These are phyloP conservation scores for Colletotrichum gloeosporioides DNA, from an alignment of 2,329 filamentous ascomycete species.

Conservation along the genomic window DNA sequence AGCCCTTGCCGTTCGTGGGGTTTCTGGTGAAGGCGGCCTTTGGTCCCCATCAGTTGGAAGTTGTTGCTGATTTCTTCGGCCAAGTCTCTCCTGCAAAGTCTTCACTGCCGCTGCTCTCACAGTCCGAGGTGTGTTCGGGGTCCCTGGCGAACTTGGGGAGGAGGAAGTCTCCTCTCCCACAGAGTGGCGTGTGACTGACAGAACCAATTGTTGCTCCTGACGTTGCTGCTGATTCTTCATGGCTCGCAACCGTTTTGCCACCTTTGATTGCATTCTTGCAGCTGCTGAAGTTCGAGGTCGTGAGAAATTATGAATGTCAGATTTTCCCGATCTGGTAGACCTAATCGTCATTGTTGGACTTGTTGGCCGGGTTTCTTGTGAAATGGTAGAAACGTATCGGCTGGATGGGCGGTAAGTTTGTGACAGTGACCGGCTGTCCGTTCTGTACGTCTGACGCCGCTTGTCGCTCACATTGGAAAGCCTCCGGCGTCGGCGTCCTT, in stretches of 20 bases:
- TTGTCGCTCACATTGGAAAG: not conserved
- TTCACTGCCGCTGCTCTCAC: not conserved
- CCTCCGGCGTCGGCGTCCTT: not conserved
- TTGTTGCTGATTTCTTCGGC: not conserved
- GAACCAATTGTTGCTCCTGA: not conserved
- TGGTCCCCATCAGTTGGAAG: not conserved
- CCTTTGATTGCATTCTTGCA: slow-evolving; percentile 15
- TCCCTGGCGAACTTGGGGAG: not conserved
- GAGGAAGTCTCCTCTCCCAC: not conserved
- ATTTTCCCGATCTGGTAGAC: not conserved
- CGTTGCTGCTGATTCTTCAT: not conserved
- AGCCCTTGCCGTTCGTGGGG: not conserved
- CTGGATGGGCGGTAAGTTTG: not conserved
- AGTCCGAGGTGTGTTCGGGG: not conserved
- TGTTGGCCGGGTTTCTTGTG: not conserved
- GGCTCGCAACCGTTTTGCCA: not conserved
- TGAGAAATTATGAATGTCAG: slow-evolving; percentile 10
- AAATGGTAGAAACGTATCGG: not conserved
- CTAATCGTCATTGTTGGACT: not conserved
- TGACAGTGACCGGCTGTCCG: not conserved
- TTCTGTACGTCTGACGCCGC: not conserved
- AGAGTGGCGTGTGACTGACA: not conserved
- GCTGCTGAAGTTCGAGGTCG: slow-evolving; percentile 9
- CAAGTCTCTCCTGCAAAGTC: slow-evolving; percentile 1
- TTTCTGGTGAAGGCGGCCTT: not conserved